Evolutionary conservation across 1,139 yeast genomes (phyloP).

Genomic region (Kurtzmaniella natalensis): DNA sequence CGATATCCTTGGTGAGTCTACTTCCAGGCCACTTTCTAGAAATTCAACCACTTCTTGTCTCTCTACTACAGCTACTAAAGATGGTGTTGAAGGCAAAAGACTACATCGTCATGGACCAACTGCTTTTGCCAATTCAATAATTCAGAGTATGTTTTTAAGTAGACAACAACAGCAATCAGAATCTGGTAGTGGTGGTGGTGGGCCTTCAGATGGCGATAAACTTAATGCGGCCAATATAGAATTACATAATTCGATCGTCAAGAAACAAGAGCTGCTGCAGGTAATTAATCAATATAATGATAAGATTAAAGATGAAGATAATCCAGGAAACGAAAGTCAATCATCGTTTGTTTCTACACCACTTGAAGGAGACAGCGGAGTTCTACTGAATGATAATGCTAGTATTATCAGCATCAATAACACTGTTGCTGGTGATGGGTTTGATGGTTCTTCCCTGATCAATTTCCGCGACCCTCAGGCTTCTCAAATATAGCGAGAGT

Average conservation of each 20-base stretch:
- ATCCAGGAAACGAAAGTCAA: no score
- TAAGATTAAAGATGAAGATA: no score
- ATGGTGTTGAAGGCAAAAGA: slow-evolving; percentile 63
- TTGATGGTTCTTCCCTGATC: no score
- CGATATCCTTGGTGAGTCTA: slow-evolving; percentile 14
- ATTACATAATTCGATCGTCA: slow-evolving; percentile 7
- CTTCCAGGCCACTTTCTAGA: slow-evolving; percentile 54
- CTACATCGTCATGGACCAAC: slow-evolving; percentile 44
- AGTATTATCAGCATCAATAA: no score
- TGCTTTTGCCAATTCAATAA: slow-evolving; percentile 30
- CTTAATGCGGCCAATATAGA: slow-evolving; percentile 8
- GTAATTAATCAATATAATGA: no score
- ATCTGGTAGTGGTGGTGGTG: not conserved
- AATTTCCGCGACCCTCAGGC: no score
- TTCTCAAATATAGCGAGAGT: no score
- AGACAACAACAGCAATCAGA: slow-evolving; percentile 7
- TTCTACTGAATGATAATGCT: no score
- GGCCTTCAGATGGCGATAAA: slow-evolving; percentile 7
- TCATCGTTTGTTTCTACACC: no score
- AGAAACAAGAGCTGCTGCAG: slow-evolving; percentile 1
- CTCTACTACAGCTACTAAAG: slow-evolving; percentile 70
- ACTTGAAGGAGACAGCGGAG: no score
- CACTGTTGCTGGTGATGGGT: no score
- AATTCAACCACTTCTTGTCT: slow-evolving; percentile 61
- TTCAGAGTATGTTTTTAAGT: slow-evolving; percentile 28